phyloP scores from a whole-genome alignment of 1,284 basidiomycete species.

The Caloboletus firmus region DNA sequence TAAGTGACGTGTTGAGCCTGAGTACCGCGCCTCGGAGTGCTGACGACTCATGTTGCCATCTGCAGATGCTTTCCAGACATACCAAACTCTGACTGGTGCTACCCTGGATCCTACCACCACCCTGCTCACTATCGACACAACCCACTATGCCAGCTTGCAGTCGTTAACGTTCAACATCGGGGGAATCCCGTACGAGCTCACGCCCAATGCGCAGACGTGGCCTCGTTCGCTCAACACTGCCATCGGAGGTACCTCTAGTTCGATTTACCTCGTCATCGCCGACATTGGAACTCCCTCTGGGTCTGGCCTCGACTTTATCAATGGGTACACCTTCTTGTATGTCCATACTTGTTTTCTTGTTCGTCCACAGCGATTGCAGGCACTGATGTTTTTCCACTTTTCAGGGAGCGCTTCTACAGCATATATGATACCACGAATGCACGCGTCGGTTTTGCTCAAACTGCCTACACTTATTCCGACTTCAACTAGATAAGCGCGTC shows the following conservation, averaged over 20 bases:
- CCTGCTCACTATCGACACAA: slow-evolving; percentile 40
- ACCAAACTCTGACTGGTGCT: slow-evolving; percentile 53
- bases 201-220: slow-evolving; percentile 54
- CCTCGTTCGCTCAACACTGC: slow-evolving; percentile 46
- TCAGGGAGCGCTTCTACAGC: slow-evolving; percentile 48
- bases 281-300: slow-evolving; percentile 38
- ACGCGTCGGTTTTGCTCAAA: slow-evolving; percentile 47
- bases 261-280: slow-evolving; percentile 48
- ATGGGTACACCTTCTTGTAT: slow-evolving; percentile 19
- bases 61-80: slow-evolving; percentile 51
- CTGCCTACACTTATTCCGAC: slow-evolving; percentile 36
- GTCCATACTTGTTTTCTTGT: slow-evolving; percentile 2
- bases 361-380: neutral
- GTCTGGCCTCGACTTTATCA: slow-evolving; percentile 41
- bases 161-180: slow-evolving; percentile 33
- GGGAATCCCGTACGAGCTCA: slow-evolving; percentile 40
- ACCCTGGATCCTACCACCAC: slow-evolving; percentile 44
- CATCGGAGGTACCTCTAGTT: slow-evolving; percentile 40
- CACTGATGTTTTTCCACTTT: neutral
- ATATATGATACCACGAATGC: slow-evolving; percentile 48
- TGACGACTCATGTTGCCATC: neutral
- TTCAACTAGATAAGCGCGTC: too few relatives aligned
- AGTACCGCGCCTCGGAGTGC: too few relatives aligned
- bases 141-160: slow-evolving; percentile 26
- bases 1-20: slow-evolving; percentile 12